These are phyloP conservation scores for Umbelopsis ramanniana DNA, from an alignment of 192 early-diverging fungal genomes.

Conservation along the genomic window DNA sequence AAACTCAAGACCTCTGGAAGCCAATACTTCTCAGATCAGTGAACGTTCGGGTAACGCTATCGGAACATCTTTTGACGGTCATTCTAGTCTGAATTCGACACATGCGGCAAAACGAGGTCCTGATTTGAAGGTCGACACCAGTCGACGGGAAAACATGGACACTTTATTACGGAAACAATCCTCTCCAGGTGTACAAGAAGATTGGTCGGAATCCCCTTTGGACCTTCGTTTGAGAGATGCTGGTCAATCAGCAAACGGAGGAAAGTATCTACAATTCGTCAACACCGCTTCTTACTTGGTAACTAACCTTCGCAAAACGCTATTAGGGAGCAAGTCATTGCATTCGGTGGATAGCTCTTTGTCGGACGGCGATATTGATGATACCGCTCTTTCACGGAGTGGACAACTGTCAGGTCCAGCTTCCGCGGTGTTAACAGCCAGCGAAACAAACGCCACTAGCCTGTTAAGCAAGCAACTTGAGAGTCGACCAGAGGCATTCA, in stretches of 20 bases:
- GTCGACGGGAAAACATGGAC: neutral
- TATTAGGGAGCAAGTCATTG: constrained; percentile 21
- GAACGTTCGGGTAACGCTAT: neutral
- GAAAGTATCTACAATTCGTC: neutral
- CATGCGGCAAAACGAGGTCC: neutral
- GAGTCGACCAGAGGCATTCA: constrained; percentile 18
- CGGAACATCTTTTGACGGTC: neutral
- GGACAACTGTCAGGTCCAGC: constrained; percentile 4
- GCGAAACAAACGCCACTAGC: neutral
- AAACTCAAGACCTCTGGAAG: neutral
- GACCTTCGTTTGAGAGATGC: constrained; percentile 1
- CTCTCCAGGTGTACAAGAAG: neutral
- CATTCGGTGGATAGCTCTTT: constrained; percentile 39
- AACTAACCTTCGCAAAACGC: neutral
- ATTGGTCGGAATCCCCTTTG: constrained; percentile 7
- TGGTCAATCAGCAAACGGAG: neutral
- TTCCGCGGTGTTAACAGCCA: neutral
- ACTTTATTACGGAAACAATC: neutral
- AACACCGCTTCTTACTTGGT: neutral
- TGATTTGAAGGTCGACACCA: constrained; percentile 14
- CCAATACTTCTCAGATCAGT: neutral
- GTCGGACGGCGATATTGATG: constrained; percentile 35
- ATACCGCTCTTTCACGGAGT: constrained; percentile 21
- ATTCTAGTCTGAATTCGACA: neutral
- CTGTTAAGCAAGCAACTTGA: constrained; percentile 20